Evolutionary conservation across 2,329 filamentous ascomycete species (phyloP).

Genomic region (Diaporthe caulivora): DNA sequence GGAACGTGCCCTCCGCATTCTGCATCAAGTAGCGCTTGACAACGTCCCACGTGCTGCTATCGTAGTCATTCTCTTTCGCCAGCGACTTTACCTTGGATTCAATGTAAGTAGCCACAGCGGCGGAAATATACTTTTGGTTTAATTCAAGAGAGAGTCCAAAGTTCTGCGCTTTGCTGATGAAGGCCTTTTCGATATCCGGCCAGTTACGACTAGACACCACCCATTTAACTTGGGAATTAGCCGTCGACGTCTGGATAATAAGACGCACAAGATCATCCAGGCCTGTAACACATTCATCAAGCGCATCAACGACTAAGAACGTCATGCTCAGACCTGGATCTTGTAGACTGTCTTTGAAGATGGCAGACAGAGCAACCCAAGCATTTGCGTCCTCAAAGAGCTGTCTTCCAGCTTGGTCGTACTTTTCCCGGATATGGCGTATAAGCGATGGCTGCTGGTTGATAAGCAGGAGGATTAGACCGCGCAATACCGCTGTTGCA

Average conservation of each 20-base stretch:
- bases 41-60: not conserved
- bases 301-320: not conserved
- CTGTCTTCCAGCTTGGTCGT: not conserved
- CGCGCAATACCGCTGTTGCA: no score
- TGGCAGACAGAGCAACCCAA: not conserved
- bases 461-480: no score
- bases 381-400: not conserved
- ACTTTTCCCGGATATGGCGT: not conserved
- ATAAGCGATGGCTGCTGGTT: not conserved
- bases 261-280: not conserved
- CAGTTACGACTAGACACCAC: not conserved
- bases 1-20: no score
- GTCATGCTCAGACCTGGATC: not conserved
- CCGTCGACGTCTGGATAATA: not conserved
- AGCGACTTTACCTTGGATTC: not conserved
- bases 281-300: no score
- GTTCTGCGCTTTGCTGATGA: not conserved
- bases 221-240: not conserved
- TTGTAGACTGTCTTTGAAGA: not conserved
- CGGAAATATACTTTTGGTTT: not conserved
- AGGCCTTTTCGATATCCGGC: not conserved
- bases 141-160: not conserved
- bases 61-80: not conserved
- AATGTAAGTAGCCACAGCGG: not conserved
- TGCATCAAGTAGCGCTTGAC: no score